Evolutionary conservation across 164 flowering plant genomes (phyloP).

Genomic region (Santalum album): DNA sequence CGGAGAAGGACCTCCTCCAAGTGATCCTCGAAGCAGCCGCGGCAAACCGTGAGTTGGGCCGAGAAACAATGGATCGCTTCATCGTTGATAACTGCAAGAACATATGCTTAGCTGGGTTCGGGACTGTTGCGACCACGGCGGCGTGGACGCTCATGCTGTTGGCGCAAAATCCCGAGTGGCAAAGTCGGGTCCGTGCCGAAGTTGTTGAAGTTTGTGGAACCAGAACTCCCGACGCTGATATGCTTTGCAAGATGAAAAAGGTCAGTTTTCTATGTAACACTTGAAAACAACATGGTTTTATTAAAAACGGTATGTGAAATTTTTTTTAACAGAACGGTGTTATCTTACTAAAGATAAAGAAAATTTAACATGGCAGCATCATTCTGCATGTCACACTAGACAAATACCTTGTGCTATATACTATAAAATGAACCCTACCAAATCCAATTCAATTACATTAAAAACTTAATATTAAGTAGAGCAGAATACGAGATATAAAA

Average conservation of each 20-base stretch:
- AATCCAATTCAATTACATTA: too few species aligned
- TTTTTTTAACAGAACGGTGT: too few species aligned
- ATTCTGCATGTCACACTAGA: too few species aligned
- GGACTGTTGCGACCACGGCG: conserved; percentile 25
- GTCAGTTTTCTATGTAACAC: too few species aligned
- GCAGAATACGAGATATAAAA: too few species aligned
- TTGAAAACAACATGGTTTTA: too few species aligned
- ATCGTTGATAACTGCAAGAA: conserved; percentile 61
- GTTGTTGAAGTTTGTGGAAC: conserved; percentile 19
- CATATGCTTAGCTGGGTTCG: conserved; percentile 50
- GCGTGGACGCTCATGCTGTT: conserved; percentile 33
- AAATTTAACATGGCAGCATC: too few species aligned
- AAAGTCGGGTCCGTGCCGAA: conserved; percentile 22
- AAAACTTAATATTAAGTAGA: too few species aligned
- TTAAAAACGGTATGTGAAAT: too few species aligned
- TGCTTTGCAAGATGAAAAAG: conserved; percentile 28
- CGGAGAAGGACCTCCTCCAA: conserved; percentile 37
- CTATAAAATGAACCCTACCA: too few species aligned
- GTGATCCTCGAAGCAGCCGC: conserved; percentile 31
- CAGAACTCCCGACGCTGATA: conserved; percentile 14
- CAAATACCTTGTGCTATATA: too few species aligned
- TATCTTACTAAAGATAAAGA: too few species aligned
- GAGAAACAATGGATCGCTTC: conserved; percentile 23
- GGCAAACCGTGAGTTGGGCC: conserved; percentile 5
- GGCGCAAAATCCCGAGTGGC: conserved; percentile 32